Conservation (phyloP, 2,329 filamentous ascomycete species). For the Hypoxylon sp. region DNA sequence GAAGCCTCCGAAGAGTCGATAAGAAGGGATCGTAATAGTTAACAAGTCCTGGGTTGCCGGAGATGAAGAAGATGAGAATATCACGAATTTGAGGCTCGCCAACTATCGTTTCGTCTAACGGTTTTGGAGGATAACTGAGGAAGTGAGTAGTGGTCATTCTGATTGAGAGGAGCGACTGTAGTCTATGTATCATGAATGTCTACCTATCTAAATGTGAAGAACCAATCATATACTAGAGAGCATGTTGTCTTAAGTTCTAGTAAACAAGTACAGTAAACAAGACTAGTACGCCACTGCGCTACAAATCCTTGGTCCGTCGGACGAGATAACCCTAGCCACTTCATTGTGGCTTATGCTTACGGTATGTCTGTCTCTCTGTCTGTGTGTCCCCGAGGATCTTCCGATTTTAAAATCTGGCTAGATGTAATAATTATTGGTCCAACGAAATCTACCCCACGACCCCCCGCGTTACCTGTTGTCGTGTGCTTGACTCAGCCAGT, state of each 20-base stretch:
- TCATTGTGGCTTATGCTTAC: no score
- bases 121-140: conserved; percentile 28
- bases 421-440: no score
- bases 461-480: neutral
- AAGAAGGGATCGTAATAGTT: conserved; percentile 78
- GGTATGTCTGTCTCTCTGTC: no score
- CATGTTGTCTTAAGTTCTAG: neutral
- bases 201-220: conserved; percentile 2
- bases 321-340: no score
- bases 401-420: no score
- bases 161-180: neutral
- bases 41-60: conserved; percentile 80
- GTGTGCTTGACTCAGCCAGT: no score
- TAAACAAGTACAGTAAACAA: no score
- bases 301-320: no score
- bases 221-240: neutral
- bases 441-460: no score
- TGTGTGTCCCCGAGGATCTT: no score
- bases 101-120: conserved; percentile 2
- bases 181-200: no score
- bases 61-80: conserved; percentile 74
- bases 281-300: no score
- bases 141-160: conserved; percentile 25
- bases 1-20: conserved; percentile 60
- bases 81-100: conserved; percentile 21